Conservation (phyloP, 257 asterid species). For the Leonotis leonurus region DNA sequence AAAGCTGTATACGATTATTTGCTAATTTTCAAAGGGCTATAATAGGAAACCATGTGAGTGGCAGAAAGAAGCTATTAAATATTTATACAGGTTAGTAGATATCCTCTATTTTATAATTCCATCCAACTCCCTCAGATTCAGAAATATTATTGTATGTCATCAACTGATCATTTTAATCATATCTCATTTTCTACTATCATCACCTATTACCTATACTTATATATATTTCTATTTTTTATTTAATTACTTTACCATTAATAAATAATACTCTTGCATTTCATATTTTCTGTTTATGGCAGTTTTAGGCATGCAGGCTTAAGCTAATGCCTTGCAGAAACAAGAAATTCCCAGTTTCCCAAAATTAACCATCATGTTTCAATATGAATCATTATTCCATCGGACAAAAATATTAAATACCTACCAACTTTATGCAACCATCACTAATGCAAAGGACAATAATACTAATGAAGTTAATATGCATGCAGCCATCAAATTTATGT, state of each 20-base stretch:
- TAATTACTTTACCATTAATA: too few species aligned
- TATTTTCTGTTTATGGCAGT: too few species aligned
- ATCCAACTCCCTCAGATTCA: neutral
- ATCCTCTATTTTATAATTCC: constrained; percentile 7
- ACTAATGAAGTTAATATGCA: too few species aligned
- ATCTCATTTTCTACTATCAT: neutral
- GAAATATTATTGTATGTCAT: neutral
- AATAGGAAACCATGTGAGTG: constrained; percentile 16
- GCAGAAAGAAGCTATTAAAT: constrained; percentile 23
- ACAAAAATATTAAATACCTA: neutral
- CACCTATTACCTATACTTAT: too few species aligned
- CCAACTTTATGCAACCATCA: neutral
- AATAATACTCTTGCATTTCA: too few species aligned
- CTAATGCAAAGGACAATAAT: neutral
- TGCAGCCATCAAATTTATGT: too few species aligned
- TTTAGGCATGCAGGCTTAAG: too few species aligned
- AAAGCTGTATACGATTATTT: too few species aligned
- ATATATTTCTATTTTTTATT: too few species aligned
- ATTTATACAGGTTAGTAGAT: constrained; percentile 12
- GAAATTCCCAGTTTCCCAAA: neutral
- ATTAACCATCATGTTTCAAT: neutral
- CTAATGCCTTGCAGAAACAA: neutral
- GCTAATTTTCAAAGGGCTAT: neutral
- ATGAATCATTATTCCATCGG: neutral
- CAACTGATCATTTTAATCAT: constrained; percentile 15